phyloP scores from a whole-genome alignment of 1,284 basidiomycete species.

The Cutaneotrichosporon mucoides region DNA sequence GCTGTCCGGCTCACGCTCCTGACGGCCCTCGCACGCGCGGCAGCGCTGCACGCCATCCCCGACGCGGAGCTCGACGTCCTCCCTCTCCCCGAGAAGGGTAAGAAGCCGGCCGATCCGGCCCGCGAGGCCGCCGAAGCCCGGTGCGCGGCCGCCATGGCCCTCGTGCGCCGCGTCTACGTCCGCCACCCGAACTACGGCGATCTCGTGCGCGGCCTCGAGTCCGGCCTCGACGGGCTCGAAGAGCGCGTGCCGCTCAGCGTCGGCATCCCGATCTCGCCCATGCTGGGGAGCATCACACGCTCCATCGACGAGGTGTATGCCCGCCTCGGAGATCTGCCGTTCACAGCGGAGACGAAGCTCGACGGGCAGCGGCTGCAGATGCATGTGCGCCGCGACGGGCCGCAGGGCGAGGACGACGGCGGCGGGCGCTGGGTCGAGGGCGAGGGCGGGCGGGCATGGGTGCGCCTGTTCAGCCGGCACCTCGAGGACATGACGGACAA shows the following conservation, averaged over 20 bases:
- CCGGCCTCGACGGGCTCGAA: constrained; percentile 61
- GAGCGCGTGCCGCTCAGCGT: constrained; percentile 69
- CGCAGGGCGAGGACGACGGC: constrained; percentile 43
- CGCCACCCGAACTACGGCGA: constrained; percentile 84
- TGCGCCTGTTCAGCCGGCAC: constrained; percentile 78
- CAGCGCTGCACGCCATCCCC: constrained; percentile 58
- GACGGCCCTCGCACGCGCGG: constrained; percentile 74
- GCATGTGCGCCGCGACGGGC: constrained; percentile 55
- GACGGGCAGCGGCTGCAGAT: constrained; percentile 86
- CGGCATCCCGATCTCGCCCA: constrained; percentile 57
- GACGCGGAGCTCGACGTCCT: constrained; percentile 48
- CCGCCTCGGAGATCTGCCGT: constrained; percentile 62
- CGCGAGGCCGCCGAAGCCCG: constrained; percentile 54
- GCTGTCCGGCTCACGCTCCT: constrained; percentile 80
- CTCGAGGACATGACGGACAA: constrained; percentile 89
- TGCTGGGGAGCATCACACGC: constrained; percentile 59
- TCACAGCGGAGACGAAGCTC: constrained; percentile 75
- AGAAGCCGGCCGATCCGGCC: constrained; percentile 49
- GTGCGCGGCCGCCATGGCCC: constrained; percentile 58
- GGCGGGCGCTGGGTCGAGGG: constrained; percentile 49
- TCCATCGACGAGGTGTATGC: constrained; percentile 79
- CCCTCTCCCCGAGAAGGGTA: constrained; percentile 40
- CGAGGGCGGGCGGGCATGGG: constrained; percentile 51
- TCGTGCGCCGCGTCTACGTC: constrained; percentile 73
- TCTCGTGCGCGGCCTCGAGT: constrained; percentile 64